phyloP scores from a whole-genome alignment of 345 rosid species.

The Eucalyptus fibrosa region DNA sequence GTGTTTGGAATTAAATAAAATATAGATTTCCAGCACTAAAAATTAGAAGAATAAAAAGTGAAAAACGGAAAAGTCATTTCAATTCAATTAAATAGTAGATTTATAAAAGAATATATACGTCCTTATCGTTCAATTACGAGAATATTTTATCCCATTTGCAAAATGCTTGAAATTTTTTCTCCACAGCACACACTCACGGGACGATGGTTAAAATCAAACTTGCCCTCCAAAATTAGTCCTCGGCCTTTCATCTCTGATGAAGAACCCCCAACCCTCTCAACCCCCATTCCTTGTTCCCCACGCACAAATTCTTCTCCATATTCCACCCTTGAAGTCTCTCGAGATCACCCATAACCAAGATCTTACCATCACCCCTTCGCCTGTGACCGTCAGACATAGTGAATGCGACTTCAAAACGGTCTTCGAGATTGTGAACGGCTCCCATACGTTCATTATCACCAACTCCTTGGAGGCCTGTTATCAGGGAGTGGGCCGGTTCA shows the following conservation, averaged over 20 bases:
- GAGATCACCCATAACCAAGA: too few relatives aligned
- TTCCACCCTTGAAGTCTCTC: too few relatives aligned
- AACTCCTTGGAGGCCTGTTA: too few relatives aligned
- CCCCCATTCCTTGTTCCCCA: background rate
- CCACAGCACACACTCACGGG: background rate
- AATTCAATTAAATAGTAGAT: background rate
- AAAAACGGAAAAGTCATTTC: background rate
- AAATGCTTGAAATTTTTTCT: background rate
- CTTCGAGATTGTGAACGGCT: too few relatives aligned
- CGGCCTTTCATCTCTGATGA: background rate
- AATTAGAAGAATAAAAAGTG: background rate
- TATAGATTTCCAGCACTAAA: background rate
- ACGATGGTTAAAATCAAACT: background rate
- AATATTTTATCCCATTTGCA: background rate
- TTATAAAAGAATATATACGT: background rate
- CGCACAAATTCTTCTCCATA: background rate
- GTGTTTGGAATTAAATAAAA: background rate
- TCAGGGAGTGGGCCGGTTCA: too few relatives aligned
- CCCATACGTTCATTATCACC: too few relatives aligned
- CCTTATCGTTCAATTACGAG: too few relatives aligned
- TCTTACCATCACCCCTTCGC: background rate
- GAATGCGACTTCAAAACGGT: too few relatives aligned
- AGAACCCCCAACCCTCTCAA: background rate
- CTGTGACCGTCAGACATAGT: background rate
- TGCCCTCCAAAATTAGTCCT: background rate